phyloP scores from a whole-genome alignment of 2,329 filamentous ascomycete genomes.

The Fusarium chlamydosporum region DNA sequence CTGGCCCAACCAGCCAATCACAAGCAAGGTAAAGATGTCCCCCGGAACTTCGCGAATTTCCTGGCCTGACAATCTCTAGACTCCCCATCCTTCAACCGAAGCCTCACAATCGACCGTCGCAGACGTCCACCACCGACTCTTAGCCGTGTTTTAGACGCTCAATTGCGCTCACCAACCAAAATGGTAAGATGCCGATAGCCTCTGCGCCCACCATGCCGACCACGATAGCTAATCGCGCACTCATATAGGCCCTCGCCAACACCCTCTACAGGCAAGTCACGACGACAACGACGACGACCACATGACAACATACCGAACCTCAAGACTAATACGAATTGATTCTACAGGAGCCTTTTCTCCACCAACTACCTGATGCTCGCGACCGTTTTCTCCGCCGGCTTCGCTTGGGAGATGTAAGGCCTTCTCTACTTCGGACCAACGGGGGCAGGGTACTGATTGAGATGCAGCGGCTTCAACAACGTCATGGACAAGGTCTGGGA shows the following conservation, averaged over 20 bases:
- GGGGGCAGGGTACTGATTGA: slow-evolving; percentile 53
- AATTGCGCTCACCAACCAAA: slow-evolving; percentile 53
- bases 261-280: slow-evolving; percentile 59
- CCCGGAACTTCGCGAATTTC: slow-evolving; percentile 56
- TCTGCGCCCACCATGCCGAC: slow-evolving; percentile 4
- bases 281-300: slow-evolving; percentile 33
- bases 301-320: slow-evolving; percentile 25
- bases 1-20: slow-evolving; percentile 51
- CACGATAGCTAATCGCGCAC: slow-evolving; percentile 56
- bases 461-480: slow-evolving; percentile 82
- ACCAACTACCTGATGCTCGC: slow-evolving; percentile 90
- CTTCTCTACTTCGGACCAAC: slow-evolving; percentile 35
- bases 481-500: slow-evolving; percentile 91
- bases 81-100: slow-evolving; percentile 52
- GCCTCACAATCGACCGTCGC: slow-evolving; percentile 47
- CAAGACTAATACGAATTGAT: slow-evolving; percentile 46
- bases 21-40: slow-evolving; percentile 49
- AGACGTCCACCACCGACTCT: slow-evolving; percentile 48
- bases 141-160: slow-evolving; percentile 49
- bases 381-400: slow-evolving; percentile 87
- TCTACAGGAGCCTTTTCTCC: slow-evolving; percentile 81
- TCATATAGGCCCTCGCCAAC: slow-evolving; percentile 55
- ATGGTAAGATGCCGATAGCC: slow-evolving; percentile 54
- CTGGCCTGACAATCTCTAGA: slow-evolving; percentile 53
- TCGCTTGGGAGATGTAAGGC: slow-evolving; percentile 92